Percentiles rank a stretch among this genome's conserved stretches.
Conservation (phyloP, 192 early-diverging fungal species). For the Gryganskiella cystojenkinii region DNA sequence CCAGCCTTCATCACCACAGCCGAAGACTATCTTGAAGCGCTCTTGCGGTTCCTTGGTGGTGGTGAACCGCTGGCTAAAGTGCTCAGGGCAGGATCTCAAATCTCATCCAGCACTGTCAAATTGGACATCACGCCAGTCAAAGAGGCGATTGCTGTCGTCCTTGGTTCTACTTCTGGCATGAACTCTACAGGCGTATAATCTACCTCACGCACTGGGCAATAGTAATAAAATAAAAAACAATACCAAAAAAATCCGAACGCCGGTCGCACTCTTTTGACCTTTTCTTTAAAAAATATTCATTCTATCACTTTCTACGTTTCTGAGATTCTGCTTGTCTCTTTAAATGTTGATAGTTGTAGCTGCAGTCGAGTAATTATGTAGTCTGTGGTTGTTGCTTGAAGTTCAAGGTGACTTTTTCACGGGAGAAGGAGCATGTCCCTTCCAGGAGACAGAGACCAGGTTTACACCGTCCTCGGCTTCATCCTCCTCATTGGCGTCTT, state of each 20-base stretch:
- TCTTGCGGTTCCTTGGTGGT: slow-evolving; percentile 25
- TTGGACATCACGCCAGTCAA: not conserved
- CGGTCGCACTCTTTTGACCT: too few species aligned
- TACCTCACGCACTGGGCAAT: too few species aligned
- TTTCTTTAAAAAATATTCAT: too few species aligned
- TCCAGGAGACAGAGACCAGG: slow-evolving; percentile 12
- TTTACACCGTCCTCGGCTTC: slow-evolving; percentile 28
- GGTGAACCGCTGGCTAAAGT: slow-evolving; percentile 35
- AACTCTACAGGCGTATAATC: not conserved
- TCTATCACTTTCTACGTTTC: too few species aligned
- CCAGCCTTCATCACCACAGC: slow-evolving; percentile 23
- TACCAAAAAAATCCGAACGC: too few species aligned
- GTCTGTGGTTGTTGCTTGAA: too few species aligned
- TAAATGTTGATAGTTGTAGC: too few species aligned
- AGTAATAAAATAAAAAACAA: too few species aligned
- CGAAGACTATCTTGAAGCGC: slow-evolving; percentile 16
- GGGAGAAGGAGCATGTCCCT: too few species aligned
- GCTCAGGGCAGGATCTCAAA: slow-evolving; percentile 19
- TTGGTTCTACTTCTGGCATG: not conserved
- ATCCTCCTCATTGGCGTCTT: slow-evolving; percentile 6
- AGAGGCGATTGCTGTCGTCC: not conserved
- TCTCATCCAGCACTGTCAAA: not conserved
- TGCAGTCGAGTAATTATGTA: too few species aligned
- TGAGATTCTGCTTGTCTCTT: too few species aligned
- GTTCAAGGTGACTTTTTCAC: too few species aligned